These are phyloP conservation scores for Penicillium steckii DNA, from an alignment of 495 filamentous ascomycete genomes.

Conservation along the genomic window DNA sequence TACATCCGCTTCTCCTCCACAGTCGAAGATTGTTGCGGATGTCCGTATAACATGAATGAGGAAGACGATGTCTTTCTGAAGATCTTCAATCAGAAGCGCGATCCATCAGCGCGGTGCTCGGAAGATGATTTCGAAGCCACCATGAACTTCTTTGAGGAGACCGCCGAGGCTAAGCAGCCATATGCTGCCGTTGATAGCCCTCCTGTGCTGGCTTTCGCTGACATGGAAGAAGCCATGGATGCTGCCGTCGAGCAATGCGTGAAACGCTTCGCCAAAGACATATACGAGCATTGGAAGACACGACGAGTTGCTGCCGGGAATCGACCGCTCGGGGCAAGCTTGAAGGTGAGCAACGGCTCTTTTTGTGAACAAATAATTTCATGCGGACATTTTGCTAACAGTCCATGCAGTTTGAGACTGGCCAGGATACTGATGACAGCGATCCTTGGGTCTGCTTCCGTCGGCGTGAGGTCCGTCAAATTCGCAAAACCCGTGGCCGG, in stretches of 20 bases:
- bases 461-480: constrained; percentile 89
- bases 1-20: constrained; percentile 98
- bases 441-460: constrained; percentile 99
- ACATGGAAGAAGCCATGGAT: constrained; percentile 76
- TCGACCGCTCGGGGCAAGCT: constrained; percentile 63
- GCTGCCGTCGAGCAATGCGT: constrained; percentile 64
- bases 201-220: constrained; percentile 74
- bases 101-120: constrained; percentile 62
- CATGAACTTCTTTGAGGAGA: constrained; percentile 94
- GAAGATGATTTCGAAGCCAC: constrained; percentile 91
- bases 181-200: constrained; percentile 83
- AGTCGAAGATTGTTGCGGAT: constrained; percentile 88
- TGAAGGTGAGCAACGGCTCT: constrained; percentile 58
- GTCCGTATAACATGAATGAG: constrained; percentile 87
- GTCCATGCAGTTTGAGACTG: constrained; percentile 71
- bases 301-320: constrained; percentile 64
- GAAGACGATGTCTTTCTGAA: constrained; percentile 86
- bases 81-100: constrained; percentile 74
- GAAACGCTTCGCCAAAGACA: constrained; percentile 73
- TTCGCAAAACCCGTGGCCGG: constrained; percentile 88
- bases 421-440: constrained; percentile 88
- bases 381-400: background rate
- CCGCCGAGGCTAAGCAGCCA: constrained; percentile 74
- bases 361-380: background rate
- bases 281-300: constrained; percentile 90